Evolutionary conservation across 306 rosid species (phyloP).

Genomic region (Quercus suber): DNA sequence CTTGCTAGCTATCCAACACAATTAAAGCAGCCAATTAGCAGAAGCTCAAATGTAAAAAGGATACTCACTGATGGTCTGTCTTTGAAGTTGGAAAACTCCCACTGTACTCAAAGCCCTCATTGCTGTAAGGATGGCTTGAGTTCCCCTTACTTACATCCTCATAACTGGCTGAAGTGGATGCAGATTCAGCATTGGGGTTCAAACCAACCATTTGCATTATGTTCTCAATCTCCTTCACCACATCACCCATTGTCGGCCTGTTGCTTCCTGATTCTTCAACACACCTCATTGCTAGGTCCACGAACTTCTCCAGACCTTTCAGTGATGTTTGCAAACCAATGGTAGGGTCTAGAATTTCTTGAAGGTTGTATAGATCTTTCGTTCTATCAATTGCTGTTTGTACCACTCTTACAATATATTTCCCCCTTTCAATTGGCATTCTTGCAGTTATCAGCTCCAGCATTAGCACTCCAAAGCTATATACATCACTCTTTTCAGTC

Average conservation of each 20-base stretch:
- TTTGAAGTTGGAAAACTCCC: background rate
- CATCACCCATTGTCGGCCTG: slow-evolving; percentile 43
- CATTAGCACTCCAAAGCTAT: slow-evolving; percentile 52
- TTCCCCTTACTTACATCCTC: background rate
- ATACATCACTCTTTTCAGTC: slow-evolving; percentile 50
- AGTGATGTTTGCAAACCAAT: slow-evolving; percentile 12
- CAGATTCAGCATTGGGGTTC: slow-evolving; percentile 24
- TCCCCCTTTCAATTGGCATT: slow-evolving; percentile 37
- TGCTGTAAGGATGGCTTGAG: slow-evolving; percentile 5
- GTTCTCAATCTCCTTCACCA: slow-evolving; percentile 42
- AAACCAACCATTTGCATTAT: slow-evolving; percentile 27
- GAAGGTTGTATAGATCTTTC: slow-evolving; percentile 31
- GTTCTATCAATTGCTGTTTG: slow-evolving; percentile 17
- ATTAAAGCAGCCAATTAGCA: no score
- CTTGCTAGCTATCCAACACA: no score
- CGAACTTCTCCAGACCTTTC: slow-evolving; percentile 28
- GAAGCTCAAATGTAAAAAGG: background rate
- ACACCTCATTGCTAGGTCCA: slow-evolving; percentile 45
- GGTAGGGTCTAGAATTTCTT: slow-evolving; percentile 20
- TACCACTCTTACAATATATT: slow-evolving; percentile 34
- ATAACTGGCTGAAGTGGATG: slow-evolving; percentile 29
- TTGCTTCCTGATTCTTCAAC: slow-evolving; percentile 29
- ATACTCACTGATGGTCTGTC: background rate
- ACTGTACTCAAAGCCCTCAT: slow-evolving; percentile 7
- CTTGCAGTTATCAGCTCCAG: slow-evolving; percentile 44